Evolutionary conservation across 345 rosid species (phyloP), one percentile per base, ranked within the genome.

Genomic region (Aquilaria malaccensis): DNA sequence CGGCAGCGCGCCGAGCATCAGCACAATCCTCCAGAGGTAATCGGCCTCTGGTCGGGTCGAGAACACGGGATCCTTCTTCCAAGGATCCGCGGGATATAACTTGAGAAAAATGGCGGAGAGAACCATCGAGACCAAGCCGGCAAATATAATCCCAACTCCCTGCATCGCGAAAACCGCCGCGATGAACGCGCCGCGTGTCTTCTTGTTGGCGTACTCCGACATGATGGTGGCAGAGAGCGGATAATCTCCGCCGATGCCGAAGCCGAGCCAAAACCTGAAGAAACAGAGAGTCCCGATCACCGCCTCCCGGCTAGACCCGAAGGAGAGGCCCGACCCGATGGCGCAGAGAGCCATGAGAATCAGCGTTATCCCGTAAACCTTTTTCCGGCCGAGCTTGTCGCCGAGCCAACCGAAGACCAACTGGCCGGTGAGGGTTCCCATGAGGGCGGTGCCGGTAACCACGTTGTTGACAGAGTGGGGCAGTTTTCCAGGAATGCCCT

Each of bases 161-260:
- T 84, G 86, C 90, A 81, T 84, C 0, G 89, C 89, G 31, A 84
- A 81, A 33, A 84, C 89, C 0, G 89, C 84, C 0, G 89, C 83
- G 7, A 84, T 79, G 54, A 84, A 84, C 3, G 78, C 72, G 3
- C 90, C 85, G 0, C 86, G 80, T 14, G 83, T 80, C 50, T 67
- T 84, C 63, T 80, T 77, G 54, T 81, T 84, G 0, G 84, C 84
- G 49, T 88, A 83, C 65, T 86, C 93, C 0, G 80, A 79, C 87
- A 90, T 90, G 51, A 85, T 87, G 0, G 89, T 80, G 45, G 95
- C 89, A 0, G 95, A 90, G 47, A 87, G 88, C 37, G 95, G 97
- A 54, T 89, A 89, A 54, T 89, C 97, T 7, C 97, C 95, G 0
- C 97, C 95, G 10, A 89, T 80, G 3, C 95, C 97, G 4, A 88